phyloP scores from a whole-genome alignment of 192 early-diverging fungal species.

The Allomyces javanicus region DNA sequence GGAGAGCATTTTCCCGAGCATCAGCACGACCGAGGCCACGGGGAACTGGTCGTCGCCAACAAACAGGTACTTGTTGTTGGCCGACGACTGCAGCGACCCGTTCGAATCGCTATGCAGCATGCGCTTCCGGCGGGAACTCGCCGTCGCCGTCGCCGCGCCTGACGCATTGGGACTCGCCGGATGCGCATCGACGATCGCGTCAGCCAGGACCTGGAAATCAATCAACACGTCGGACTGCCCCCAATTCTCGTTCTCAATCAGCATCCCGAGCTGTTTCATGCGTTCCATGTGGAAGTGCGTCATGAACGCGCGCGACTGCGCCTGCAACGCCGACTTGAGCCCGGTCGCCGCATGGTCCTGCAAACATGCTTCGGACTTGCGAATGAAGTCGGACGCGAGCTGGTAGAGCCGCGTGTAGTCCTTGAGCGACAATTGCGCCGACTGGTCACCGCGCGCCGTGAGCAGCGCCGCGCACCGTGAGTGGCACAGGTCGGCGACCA shows the following conservation, averaged over 20 bases:
- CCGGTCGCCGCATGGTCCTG: background rate
- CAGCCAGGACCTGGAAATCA: constrained; percentile 76
- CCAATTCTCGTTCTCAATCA: constrained; percentile 97
- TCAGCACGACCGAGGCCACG: constrained; percentile 71
- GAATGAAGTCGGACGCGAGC: constrained; percentile 65
- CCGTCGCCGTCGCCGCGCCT: constrained; percentile 5
- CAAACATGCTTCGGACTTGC: constrained; percentile 24
- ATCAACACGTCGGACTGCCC: constrained; percentile 73
- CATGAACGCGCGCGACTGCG: constrained; percentile 36
- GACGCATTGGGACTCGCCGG: constrained; percentile 17
- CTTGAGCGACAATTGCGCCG: constrained; percentile 60
- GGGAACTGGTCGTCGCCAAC: constrained; percentile 59
- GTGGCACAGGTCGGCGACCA: constrained; percentile 69
- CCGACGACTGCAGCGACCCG: background rate
- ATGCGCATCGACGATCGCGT: constrained; percentile 40
- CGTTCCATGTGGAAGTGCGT: constrained; percentile 87
- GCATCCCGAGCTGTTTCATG: constrained; percentile 57
- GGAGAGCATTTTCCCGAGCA: constrained; percentile 75
- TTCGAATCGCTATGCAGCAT: background rate
- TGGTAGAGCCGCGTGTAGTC: constrained; percentile 73
- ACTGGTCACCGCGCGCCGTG: constrained; percentile 71
- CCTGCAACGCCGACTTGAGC: background rate
- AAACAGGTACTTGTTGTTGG: constrained; percentile 34
- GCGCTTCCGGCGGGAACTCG: background rate
- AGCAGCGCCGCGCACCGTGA: constrained; percentile 72